Base-by-base conservation (phyloP, 169 alveolate species). In the Blepharisma undulans region DNA sequence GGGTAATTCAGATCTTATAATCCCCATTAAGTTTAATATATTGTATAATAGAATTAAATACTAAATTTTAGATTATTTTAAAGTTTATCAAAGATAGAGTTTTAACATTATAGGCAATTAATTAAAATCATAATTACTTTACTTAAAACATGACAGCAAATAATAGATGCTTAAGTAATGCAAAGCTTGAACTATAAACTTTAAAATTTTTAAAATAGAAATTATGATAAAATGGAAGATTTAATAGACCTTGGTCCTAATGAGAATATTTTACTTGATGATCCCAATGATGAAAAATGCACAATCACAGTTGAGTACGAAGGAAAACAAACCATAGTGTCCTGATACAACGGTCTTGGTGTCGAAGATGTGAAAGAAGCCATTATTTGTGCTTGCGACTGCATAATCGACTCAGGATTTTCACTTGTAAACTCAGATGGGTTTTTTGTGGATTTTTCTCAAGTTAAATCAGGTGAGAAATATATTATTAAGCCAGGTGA, bases 321-420 rank as follows among this genome's bases (percentile, higher is more conserved):
- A 36, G 94, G 84, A 14, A 29, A 87, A 25, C 76, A 90, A 61
- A 80, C 74, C 87, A 84, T 87, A 60, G 94, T 91, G 8, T 78
- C 92, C 18, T 91, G 94, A 90, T 82, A 82, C 34, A 61, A 36
- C 3, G 93, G 90, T 0, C 72, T 92, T 30, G 76, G 36, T 4
- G 29, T 29, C 36, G 61, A 80, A 27, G 95, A 93, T 60, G 90
- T 93, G 2, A 76, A 76, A 82, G 93, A 90, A 16, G 87, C 88
- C 72, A 77, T 93, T 19, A 19, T 91, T 27, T 85, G 94, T 32
- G 93, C 94, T 27, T 90, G 94, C 61, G 95, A 90, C 14, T 77
- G 93, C 36, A 87, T 93, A 18, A 74, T 90, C 36, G 95, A 93
- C 60, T 60, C 89, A 32, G 93, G 91, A 27, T 93, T 93, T 74